These are phyloP conservation scores for Ailanthus altissimus DNA, from an alignment of 345 rosid genomes.

Conservation along the genomic window DNA sequence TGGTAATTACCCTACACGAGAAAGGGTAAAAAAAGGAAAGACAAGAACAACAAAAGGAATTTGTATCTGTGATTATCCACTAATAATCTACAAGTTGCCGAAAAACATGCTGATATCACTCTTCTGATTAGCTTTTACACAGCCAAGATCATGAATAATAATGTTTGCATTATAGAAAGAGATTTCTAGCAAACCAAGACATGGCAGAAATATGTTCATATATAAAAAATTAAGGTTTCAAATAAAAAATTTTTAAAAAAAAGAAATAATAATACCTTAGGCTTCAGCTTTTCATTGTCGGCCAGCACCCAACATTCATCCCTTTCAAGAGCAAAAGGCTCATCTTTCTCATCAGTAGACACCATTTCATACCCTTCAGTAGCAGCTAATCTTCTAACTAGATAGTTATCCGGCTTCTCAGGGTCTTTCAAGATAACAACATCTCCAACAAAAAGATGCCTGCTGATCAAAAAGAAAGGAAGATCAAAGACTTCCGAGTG, in stretches of 20 bases:
- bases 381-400: conserved; percentile 91
- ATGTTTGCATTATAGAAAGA: background rate
- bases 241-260: background rate
- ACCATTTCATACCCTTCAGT: conserved; percentile 85
- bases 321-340: conserved; percentile 77
- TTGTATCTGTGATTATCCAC: background rate
- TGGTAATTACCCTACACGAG: background rate
- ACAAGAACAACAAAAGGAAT: background rate
- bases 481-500: background rate
- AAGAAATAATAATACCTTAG: conserved; percentile 57
- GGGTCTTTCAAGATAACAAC: conserved; percentile 94
- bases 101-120: background rate
- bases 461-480: conserved; percentile 21
- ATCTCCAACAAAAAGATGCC: conserved; percentile 84
- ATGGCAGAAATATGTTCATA: conserved; percentile 2
- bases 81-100: background rate
- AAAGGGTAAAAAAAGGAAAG: background rate
- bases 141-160: background rate
- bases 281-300: conserved; percentile 70
- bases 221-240: background rate
- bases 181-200: background rate
- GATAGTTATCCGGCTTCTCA: conserved; percentile 44
- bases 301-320: conserved; percentile 92
- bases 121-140: background rate
- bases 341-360: conserved; percentile 71